phyloP scores from a whole-genome alignment of 441 rosid species.

The Croton setiger region DNA sequence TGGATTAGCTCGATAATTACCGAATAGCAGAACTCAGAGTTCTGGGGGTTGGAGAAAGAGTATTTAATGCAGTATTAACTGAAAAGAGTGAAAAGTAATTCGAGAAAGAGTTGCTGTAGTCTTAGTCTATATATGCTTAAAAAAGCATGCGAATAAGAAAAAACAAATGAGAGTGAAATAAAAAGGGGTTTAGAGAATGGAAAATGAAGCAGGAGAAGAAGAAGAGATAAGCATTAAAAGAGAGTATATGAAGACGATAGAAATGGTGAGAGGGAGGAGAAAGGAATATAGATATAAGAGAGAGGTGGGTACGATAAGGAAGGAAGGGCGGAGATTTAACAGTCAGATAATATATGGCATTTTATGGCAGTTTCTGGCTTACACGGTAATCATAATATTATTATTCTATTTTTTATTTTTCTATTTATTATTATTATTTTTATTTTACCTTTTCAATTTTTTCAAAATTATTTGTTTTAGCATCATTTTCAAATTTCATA shows the following conservation, averaged over 20 bases:
- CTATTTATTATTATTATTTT: neutral
- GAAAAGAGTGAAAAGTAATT: neutral
- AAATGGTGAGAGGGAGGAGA: slow-evolving; percentile 26
- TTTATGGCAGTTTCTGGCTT: slow-evolving; percentile 54
- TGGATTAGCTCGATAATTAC: slow-evolving; percentile 2
- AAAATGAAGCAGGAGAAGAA: slow-evolving; percentile 18
- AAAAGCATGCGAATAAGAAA: neutral
- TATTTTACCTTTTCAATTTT: no score
- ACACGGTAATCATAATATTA: slow-evolving; percentile 25
- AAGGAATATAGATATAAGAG: slow-evolving; percentile 14
- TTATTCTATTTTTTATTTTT: neutral
- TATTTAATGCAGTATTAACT: slow-evolving; percentile 18
- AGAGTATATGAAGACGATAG: slow-evolving; percentile 11
- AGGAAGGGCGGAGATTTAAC: slow-evolving; percentile 99
- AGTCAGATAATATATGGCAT: slow-evolving; percentile 47
- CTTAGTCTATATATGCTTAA: neutral
- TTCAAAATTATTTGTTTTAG: no score
- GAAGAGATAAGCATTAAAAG: neutral
- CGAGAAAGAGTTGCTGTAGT: slow-evolving; percentile 5
- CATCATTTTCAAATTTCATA: no score
- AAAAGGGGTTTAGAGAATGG: slow-evolving; percentile 15
- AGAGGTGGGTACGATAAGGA: slow-evolving; percentile 69
- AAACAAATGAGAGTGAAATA: neutral
- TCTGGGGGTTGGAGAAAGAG: slow-evolving; percentile 16
- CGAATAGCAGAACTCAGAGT: slow-evolving; percentile 21